These are phyloP conservation scores for Nakataea oryzae DNA, from an alignment of 2,329 filamentous ascomycete species.

Conservation along the genomic window DNA sequence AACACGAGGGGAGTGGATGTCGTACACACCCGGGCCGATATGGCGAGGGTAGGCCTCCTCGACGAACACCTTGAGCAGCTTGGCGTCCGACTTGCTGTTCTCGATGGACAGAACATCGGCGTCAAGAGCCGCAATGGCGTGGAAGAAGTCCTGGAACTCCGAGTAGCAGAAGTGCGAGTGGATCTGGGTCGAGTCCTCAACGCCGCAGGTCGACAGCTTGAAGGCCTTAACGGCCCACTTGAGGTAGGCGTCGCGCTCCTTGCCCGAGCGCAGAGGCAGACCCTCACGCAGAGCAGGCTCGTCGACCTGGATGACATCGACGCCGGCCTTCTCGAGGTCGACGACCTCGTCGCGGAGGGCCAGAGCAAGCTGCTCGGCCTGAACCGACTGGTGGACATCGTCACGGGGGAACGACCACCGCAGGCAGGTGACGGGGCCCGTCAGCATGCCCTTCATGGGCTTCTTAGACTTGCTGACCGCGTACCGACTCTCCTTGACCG, in stretches of 20 bases:
- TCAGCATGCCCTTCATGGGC: conserved; percentile 99
- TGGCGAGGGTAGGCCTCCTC: conserved; percentile 95
- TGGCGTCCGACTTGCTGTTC: conserved; percentile 99
- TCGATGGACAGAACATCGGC: conserved; percentile 98
- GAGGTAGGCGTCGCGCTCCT: conserved; percentile 94
- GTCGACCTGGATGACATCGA: conserved; percentile 98
- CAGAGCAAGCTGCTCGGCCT: conserved; percentile 96
- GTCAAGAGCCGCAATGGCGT: conserved; percentile 95
- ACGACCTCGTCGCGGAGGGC: conserved; percentile 97
- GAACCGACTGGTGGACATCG: conserved; percentile 96
- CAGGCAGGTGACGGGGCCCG: conserved; percentile 95
- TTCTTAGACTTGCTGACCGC: conserved; percentile 92
- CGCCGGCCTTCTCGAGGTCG: conserved; percentile 92
- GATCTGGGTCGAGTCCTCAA: conserved; percentile 94
- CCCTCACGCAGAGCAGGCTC: conserved; percentile 98
- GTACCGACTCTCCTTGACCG: conserved; percentile 99
- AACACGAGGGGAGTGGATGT: conserved; percentile 98
- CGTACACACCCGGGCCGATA: conserved; percentile 98
- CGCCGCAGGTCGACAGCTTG: conserved; percentile 88
- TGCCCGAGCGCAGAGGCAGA: conserved; percentile 88
- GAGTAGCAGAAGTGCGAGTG: conserved; percentile 99
- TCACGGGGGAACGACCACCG: conserved; percentile 99
- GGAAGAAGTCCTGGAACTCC: conserved; percentile 99
- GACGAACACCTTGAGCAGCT: conserved; percentile 97
- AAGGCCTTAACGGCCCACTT: conserved; percentile 97